phyloP scores from a whole-genome alignment of 768 basidiomycete species.

The Wakefieldia striispora region DNA sequence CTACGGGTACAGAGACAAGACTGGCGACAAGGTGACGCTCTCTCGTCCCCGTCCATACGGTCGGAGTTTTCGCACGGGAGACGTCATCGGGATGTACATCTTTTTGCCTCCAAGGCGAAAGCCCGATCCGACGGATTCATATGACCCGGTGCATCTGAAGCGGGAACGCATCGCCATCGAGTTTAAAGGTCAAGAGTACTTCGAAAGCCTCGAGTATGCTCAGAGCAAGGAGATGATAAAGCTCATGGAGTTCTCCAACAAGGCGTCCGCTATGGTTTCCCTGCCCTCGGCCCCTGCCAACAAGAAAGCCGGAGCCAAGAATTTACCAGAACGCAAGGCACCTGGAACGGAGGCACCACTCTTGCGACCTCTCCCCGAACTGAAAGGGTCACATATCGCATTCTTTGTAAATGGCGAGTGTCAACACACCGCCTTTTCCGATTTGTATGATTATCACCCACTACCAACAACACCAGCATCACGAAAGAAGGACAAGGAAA shows the following conservation, averaged over 20 bases:
- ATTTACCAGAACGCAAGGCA: conserved; percentile 55
- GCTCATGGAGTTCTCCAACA: conserved; percentile 76
- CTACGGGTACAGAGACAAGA: conserved; percentile 89
- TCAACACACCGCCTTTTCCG: conserved; percentile 80
- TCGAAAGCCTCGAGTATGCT: conserved; percentile 89
- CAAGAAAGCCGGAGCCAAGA: conserved; percentile 72
- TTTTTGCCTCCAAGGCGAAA: conserved; percentile 70
- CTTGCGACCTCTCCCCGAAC: conserved; percentile 66
- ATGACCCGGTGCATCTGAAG: conserved; percentile 80
- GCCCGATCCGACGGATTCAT: conserved; percentile 57
- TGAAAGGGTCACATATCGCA: conserved; percentile 70
- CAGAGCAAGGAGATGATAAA: conserved; percentile 89
- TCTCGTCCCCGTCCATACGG: conserved; percentile 83
- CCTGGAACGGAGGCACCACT: conserved; percentile 32
- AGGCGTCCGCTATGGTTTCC: conserved; percentile 52
- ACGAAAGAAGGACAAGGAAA: conserved; percentile 58
- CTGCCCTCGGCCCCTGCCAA: conserved; percentile 50
- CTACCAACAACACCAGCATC: conserved; percentile 62
- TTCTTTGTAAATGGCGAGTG: conserved; percentile 93
- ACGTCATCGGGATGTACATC: conserved; percentile 93
- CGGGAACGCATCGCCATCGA: conserved; percentile 92
- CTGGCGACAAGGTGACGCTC: conserved; percentile 86
- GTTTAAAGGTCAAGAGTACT: conserved; percentile 96
- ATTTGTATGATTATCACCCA: conserved; percentile 88
- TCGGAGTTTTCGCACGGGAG: conserved; percentile 68